Percentiles rank a stretch among this genome's conserved stretches.
Conservation (phyloP, 1,139 yeast species). For the Ogataea hybrid region DNA sequence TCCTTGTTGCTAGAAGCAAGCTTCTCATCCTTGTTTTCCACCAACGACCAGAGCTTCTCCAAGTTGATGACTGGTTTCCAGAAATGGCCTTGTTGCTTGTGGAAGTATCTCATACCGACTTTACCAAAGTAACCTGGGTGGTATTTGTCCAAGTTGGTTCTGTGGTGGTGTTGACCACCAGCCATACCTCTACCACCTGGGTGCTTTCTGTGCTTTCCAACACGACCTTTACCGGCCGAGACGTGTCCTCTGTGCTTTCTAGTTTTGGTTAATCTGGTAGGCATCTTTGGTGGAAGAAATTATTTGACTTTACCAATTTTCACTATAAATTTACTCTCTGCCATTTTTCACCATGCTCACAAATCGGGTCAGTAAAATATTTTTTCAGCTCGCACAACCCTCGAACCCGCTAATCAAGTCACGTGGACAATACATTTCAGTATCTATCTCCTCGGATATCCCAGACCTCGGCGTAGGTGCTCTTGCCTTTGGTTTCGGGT, state of each 20-base stretch:
- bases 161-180: conserved; percentile 99
- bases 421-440: conserved; percentile 4
- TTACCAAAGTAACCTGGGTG: conserved; percentile 99
- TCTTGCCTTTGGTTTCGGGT: conserved; percentile 80
- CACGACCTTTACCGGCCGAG: conserved; percentile 99
- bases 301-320: conserved; percentile 7
- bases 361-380: conserved; percentile 8
- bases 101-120: conserved; percentile 99
- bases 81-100: conserved; percentile 93
- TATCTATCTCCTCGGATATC: conserved; percentile 6
- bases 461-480: conserved; percentile 64
- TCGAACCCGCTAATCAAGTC: conserved; percentile 9
- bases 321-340: conserved; percentile 11
- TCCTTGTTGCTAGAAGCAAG: conserved; percentile 79
- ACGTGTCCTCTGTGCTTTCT: conserved; percentile 99
- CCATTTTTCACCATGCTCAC: conserved; percentile 4
- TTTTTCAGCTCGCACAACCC: conserved; percentile 6
- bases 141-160: conserved; percentile 99
- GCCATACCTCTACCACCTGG: conserved; percentile 99
- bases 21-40: conserved; percentile 95
- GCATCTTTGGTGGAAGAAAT: conserved; percentile 54
- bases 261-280: conserved; percentile 99
- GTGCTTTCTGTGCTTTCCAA: conserved; percentile 99
- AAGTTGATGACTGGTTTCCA: conserved; percentile 99
- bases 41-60: conserved; percentile 98